Evolutionary conservation across 208 protist genomes (phyloP), one percentile per base, ranked within the genome.

Genomic region (Jaenimonas drosophilae): DNA sequence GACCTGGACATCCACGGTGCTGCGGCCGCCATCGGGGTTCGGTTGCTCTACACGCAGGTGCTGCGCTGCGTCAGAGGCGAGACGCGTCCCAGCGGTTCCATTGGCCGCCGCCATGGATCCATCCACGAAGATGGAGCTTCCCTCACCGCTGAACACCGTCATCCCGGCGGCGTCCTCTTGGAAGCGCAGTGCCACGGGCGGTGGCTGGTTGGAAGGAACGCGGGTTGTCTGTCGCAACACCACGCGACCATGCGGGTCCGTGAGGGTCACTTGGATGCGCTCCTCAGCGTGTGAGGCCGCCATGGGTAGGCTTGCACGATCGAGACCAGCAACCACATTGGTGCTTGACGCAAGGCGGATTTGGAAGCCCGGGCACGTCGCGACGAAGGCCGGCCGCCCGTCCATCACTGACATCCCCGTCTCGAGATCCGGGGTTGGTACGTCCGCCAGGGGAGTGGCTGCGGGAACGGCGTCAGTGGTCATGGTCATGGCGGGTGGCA

Each of bases 321-420:
- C 16, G n/a, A n/a, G n/a, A n/a, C n/a, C n/a, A n/a, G n/a, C 73
- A 49, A 71, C 59, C 38, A 84, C 73, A 17, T 59, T 67, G 29
- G 55, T 61, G 9, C n/a, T n/a, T n/a, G n/a, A n/a, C n/a, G n/a
- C n/a, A n/a, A 90, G 54, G 55, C 83, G 63, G 31, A 90, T 57
- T 25, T 29, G 49, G 54, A 73, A 84, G 26, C 62, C 65, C 2
- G 49, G 50, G 28, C 53, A 56, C 6, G 54, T 62, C 3, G 56
- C 73, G 9, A 70, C 64, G 47, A 79, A 88, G 25, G 48, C 43
- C 14, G 62, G 70, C 38, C 37, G 30, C 24, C 34, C 12, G 4
- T 42, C 6, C 9, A 7, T 21, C 37, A 17, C 23, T 7, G 16
- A 26, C 4, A 36, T 39, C 32, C 0, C 14, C 36, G 21, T 50